These are phyloP conservation scores for Porodaedalea pini DNA, from an alignment of 1,284 basidiomycete species.

Conservation along the genomic window DNA sequence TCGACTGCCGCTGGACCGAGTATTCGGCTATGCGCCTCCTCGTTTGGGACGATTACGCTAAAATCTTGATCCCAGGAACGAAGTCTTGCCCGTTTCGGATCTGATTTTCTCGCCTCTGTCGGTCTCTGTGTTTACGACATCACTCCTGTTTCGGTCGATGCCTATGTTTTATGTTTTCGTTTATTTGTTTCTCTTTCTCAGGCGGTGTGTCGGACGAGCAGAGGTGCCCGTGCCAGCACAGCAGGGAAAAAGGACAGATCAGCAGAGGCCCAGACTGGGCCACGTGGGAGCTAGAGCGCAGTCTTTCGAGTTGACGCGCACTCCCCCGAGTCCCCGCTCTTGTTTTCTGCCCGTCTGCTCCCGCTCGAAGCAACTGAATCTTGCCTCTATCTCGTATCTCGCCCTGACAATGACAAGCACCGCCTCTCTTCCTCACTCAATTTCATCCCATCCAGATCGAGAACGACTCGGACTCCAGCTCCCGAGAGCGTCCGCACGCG, in stretches of 20 bases:
- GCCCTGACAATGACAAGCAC: neutral
- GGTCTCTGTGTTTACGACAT: neutral
- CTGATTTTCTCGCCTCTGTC: neutral
- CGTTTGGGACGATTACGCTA: neutral
- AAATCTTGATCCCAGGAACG: slow-evolving; percentile 4
- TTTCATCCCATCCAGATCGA: neutral
- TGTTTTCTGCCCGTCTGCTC: neutral
- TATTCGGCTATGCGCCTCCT: neutral
- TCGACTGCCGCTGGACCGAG: neutral
- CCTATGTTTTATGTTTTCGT: neutral
- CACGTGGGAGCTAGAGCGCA: slow-evolving; percentile 3
- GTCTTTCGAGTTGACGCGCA: too few relatives aligned
- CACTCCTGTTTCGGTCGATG: neutral
- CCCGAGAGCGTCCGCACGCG: too few relatives aligned
- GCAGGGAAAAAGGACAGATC: neutral
- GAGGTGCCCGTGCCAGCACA: neutral
- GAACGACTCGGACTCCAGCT: too few relatives aligned
- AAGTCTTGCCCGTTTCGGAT: too few relatives aligned
- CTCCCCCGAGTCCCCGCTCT: neutral
- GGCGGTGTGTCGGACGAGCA: neutral
- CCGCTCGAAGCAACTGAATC: neutral
- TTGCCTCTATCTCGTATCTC: neutral
- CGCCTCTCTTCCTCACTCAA: neutral
- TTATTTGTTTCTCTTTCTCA: too few relatives aligned
- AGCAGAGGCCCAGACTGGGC: neutral